Evolutionary conservation across 306 rosid genomes (phyloP).

Genomic region (Cercis canadensis): DNA sequence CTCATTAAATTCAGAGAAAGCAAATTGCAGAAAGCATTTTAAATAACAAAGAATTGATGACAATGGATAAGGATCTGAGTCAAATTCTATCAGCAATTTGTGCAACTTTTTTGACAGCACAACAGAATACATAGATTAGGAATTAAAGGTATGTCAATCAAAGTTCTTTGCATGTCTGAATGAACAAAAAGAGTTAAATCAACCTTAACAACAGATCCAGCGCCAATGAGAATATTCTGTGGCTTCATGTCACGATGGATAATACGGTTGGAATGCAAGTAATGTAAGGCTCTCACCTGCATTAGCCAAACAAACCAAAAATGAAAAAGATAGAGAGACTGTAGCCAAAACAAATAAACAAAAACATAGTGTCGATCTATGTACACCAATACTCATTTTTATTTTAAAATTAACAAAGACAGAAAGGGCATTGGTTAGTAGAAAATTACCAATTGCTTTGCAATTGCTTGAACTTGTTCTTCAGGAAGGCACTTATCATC

Average conservation of each 20-base stretch:
- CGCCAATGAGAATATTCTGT: slow-evolving; percentile 96
- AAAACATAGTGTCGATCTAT: slow-evolving; percentile 1
- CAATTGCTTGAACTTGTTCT: slow-evolving; percentile 98
- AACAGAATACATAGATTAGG: background rate
- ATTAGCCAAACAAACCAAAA: background rate
- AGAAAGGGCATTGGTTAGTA: slow-evolving; percentile 1
- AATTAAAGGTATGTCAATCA: background rate
- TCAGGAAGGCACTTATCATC: slow-evolving; percentile 98
- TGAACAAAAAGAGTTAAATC: slow-evolving; percentile 16
- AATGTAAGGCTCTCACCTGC: slow-evolving; percentile 92
- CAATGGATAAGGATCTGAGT: background rate
- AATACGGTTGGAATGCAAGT: slow-evolving; percentile 95
- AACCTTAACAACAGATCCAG: slow-evolving; percentile 97
- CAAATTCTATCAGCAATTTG: background rate
- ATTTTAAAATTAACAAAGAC: slow-evolving; percentile 11
- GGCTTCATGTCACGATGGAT: slow-evolving; percentile 99
- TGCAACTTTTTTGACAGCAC: background rate
- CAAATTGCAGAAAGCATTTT: background rate
- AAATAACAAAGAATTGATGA: background rate
- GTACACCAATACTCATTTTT: slow-evolving; percentile 9
- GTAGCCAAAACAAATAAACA: background rate
- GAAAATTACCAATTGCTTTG: slow-evolving; percentile 89
- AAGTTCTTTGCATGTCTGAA: background rate
- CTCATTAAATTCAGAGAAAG: background rate
- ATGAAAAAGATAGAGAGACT: slow-evolving; percentile 30